Evolutionary conservation across 352 stramenopile genomes (phyloP).

Genomic region (Elongisporangium anandrum): DNA sequence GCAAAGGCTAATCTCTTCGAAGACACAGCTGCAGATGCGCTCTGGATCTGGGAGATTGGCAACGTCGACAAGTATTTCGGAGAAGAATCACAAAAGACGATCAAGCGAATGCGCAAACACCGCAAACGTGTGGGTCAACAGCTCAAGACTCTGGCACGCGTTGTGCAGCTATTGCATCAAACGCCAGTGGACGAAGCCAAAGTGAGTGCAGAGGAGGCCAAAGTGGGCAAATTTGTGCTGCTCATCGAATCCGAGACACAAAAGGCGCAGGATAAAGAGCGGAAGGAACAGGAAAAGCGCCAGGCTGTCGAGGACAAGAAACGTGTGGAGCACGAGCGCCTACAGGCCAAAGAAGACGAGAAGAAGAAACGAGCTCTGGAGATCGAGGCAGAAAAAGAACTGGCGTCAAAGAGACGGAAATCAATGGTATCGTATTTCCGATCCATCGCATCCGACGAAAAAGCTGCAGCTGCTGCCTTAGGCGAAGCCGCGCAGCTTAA

Average conservation of each 20-base stretch:
- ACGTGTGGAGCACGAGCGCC: slow-evolving; percentile 40
- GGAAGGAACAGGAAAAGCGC: slow-evolving; percentile 61
- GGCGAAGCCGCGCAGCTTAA: not conserved
- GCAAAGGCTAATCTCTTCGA: slow-evolving; percentile 76
- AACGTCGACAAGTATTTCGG: slow-evolving; percentile 68
- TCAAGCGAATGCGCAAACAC: slow-evolving; percentile 79
- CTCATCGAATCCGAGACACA: slow-evolving; percentile 57
- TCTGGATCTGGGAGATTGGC: slow-evolving; percentile 85
- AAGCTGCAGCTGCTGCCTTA: not conserved
- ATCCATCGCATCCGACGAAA: slow-evolving; percentile 16
- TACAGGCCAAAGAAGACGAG: slow-evolving; percentile 59
- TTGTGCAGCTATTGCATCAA: slow-evolving; percentile 66
- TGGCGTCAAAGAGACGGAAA: slow-evolving; percentile 58
- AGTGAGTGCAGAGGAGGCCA: slow-evolving; percentile 75
- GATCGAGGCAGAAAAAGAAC: slow-evolving; percentile 33
- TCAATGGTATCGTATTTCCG: slow-evolving; percentile 62
- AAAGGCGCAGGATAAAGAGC: slow-evolving; percentile 44
- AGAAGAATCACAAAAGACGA: slow-evolving; percentile 62
- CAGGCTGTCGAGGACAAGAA: slow-evolving; percentile 56
- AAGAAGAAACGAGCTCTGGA: slow-evolving; percentile 56
- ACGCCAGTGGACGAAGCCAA: slow-evolving; percentile 70
- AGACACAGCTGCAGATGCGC: slow-evolving; percentile 61
- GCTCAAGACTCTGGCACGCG: slow-evolving; percentile 60
- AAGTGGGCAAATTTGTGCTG: slow-evolving; percentile 72
- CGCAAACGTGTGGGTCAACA: slow-evolving; percentile 69